Conservation (phyloP, 2,329 filamentous ascomycete species). For the Paraphoma sp. region DNA sequence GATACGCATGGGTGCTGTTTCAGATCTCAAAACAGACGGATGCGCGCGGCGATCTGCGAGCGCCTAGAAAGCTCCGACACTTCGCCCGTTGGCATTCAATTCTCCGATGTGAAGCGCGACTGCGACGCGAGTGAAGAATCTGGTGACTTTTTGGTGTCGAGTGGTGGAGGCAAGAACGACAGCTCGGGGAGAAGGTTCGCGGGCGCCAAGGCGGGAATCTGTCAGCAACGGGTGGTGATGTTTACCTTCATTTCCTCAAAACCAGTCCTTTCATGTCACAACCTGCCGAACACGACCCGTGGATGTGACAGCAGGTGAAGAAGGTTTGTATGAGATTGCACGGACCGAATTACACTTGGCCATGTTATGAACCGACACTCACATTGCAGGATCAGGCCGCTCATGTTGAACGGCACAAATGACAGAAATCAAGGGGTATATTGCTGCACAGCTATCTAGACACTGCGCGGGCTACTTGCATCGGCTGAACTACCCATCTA, state of each 20-base stretch:
- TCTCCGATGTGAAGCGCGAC: conserved; percentile 14
- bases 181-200: neutral
- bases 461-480: neutral
- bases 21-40: conserved; percentile 36
- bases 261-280: neutral
- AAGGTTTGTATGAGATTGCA: neutral
- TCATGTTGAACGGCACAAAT: neutral
- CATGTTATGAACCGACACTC: neutral
- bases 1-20: conserved; percentile 35
- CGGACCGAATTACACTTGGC: neutral
- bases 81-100: conserved; percentile 23
- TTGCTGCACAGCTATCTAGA: neutral
- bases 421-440: neutral
- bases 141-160: neutral
- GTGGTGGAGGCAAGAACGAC: neutral
- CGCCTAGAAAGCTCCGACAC: conserved; percentile 32
- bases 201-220: neutral
- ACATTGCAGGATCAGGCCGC: too few species aligned
- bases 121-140: conserved; percentile 5
- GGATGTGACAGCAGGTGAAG: neutral
- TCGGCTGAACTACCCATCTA: too few species aligned
- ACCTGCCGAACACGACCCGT: neutral
- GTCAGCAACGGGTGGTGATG: neutral
- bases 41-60: conserved; percentile 32
- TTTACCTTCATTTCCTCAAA: neutral